Evolutionary conservation across 345 rosid species (phyloP).

Genomic region (Salix brachista): DNA sequence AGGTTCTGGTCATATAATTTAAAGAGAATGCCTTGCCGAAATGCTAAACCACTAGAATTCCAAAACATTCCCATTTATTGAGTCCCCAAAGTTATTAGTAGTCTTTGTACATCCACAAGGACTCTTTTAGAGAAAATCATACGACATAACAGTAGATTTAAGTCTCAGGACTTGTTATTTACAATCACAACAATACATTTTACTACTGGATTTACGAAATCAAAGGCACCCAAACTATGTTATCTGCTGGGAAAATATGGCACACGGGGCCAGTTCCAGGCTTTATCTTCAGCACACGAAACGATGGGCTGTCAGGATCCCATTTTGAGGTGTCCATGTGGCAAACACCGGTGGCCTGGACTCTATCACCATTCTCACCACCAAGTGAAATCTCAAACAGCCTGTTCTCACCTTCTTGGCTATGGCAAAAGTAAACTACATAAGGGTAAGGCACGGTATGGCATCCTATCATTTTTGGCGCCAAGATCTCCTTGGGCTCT

Average conservation of each 20-base stretch:
- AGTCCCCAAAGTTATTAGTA: background rate
- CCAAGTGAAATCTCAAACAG: conserved; percentile 39
- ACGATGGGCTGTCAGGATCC: conserved; percentile 55
- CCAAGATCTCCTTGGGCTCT: conserved; percentile 30
- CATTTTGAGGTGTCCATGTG: conserved; percentile 82
- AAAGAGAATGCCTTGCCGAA: background rate
- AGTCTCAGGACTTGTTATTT: background rate
- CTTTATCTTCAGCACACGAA: conserved; percentile 44
- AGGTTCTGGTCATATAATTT: background rate
- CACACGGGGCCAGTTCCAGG: conserved; percentile 67
- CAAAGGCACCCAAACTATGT: conserved; percentile 52
- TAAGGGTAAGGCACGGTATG: conserved; percentile 67
- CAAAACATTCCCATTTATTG: background rate
- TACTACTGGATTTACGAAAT: conserved; percentile 3
- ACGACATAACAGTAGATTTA: background rate
- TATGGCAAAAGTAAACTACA: conserved; percentile 68
- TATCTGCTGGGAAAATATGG: conserved; percentile 61
- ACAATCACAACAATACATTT: background rate
- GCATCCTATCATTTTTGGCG: conserved; percentile 42
- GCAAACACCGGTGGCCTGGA: conserved; percentile 53
- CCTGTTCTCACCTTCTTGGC: conserved; percentile 36
- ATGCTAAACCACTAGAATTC: background rate
- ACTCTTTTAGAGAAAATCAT: background rate
- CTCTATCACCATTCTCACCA: conserved; percentile 46
- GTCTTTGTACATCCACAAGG: background rate